phyloP scores from a whole-genome alignment of 2,329 filamentous ascomycete species.

The Onygenales sp. region DNA sequence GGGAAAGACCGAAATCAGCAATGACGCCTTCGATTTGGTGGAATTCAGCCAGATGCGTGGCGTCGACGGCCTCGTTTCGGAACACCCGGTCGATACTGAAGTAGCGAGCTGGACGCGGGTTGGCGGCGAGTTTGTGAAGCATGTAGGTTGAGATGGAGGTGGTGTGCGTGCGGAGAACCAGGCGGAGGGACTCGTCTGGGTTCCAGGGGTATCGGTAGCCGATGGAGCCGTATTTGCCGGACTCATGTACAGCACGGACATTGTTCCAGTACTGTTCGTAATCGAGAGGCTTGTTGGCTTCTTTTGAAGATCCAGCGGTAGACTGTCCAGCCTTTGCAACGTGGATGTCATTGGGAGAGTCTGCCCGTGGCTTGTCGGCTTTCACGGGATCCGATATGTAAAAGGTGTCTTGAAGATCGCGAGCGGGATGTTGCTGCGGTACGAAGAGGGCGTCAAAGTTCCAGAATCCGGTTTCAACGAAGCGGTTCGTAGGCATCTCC shows the following conservation, averaged over 20 bases:
- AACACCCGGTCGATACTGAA: slow-evolving; percentile 99
- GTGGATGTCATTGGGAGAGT: slow-evolving; percentile 37
- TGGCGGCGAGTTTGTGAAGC: slow-evolving; percentile 76
- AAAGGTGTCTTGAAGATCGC: slow-evolving; percentile 96
- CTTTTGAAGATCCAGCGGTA: slow-evolving; percentile 36
- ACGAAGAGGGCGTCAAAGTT: slow-evolving; percentile 97
- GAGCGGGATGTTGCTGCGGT: slow-evolving; percentile 92
- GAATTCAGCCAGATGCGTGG: slow-evolving; percentile 94
- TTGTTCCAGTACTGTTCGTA: slow-evolving; percentile 85
- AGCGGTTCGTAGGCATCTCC: slow-evolving; percentile 93
- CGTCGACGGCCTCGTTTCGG: slow-evolving; percentile 94
- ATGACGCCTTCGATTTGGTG: slow-evolving; percentile 98
- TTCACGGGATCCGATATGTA: slow-evolving; percentile 83
- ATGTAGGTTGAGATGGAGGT: slow-evolving; percentile 86
- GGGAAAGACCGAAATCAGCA: slow-evolving; percentile 85
- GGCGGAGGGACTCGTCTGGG: slow-evolving; percentile 71
- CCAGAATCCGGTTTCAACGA: slow-evolving; percentile 96
- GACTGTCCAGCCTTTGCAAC: slow-evolving; percentile 31
- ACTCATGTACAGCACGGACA: slow-evolving; percentile 75
- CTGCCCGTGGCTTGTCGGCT: slow-evolving; percentile 58
- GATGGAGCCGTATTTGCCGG: slow-evolving; percentile 87
- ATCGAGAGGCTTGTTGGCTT: slow-evolving; percentile 44
- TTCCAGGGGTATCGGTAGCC: slow-evolving; percentile 95
- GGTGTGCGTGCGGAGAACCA: slow-evolving; percentile 93
- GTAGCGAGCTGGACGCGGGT: slow-evolving; percentile 81